Conservation (phyloP, 2,329 filamentous ascomycete genomes). For the Cercospora sp. region DNA sequence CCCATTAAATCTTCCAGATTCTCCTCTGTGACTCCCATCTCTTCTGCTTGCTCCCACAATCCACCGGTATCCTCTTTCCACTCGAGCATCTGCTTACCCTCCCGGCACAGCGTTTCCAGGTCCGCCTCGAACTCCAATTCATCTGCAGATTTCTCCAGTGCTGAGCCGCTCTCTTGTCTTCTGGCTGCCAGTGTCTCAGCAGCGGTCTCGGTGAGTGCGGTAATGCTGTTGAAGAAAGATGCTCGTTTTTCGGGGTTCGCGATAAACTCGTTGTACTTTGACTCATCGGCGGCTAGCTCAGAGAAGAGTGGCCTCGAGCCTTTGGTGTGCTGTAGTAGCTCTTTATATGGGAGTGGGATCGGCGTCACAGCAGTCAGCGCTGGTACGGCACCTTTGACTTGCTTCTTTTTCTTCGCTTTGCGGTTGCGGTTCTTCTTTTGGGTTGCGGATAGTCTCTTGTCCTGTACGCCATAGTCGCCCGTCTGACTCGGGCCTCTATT, state of each 20-base stretch:
- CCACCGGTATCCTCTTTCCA: neutral
- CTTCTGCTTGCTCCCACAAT: neutral
- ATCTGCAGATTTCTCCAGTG: neutral
- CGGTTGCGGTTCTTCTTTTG: slow-evolving; percentile 4
- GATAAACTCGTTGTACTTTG: neutral
- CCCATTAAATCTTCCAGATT: neutral
- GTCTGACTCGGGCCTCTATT: neutral
- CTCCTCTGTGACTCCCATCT: neutral
- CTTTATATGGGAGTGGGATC: neutral
- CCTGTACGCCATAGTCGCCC: neutral
- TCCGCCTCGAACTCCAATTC: neutral
- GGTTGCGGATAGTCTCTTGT: neutral
- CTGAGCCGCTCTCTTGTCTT: neutral
- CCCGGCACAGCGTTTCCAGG: neutral
- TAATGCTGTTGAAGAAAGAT: neutral
- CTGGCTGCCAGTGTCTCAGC: neutral
- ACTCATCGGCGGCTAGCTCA: neutral
- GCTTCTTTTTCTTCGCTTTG: neutral
- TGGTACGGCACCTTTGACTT: neutral
- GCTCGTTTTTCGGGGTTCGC: neutral
- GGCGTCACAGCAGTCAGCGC: neutral
- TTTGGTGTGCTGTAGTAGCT: neutral
- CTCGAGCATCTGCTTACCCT: neutral
- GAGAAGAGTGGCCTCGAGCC: neutral
- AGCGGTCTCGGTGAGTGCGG: neutral